Base-by-base conservation (phyloP, 352 stramenopile species). In the Pythium dissotocum region DNA sequence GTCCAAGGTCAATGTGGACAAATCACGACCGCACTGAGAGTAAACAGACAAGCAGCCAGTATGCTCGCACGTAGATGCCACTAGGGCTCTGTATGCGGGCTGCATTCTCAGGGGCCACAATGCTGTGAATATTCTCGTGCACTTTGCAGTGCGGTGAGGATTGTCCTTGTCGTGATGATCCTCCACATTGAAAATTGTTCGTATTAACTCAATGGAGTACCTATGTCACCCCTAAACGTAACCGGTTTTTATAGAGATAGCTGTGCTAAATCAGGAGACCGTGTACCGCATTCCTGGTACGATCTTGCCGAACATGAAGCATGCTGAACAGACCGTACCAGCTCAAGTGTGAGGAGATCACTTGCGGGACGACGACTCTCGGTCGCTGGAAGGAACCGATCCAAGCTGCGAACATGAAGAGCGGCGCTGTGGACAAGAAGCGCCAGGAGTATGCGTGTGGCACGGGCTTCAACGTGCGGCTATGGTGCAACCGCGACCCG, bases 401-500 rank as follows among this genome's bases (percentile, higher is more conserved):
- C 33, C 26, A 21, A 21, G 56, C 33, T 14, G 24, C 40, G 53
- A 80, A 73, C 69, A 79, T 61, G 68, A 64, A 54, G 65, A 44
- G 70, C 66, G 30, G 6, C 13, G 58, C 38, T 12, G 18, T 53
- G 3, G 67, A 72, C 49, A 77, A 85, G 21, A 75, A 79, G 72
- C 80, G 75, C 56, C 80, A 80, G 46, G 72, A 80, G 46, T 62
- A 76, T 38, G 63, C 76, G 40, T 95, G 84, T 53, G 88, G 88
- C 66, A 95, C 88, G 40, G 80, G 85, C 68, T 96, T 94, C 72
- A 78, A 89, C 59, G 80, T 89, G 61, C 85, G 82, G 36, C 71
- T 93, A 16, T 98, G 93, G 93, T 94, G 88, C 67, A 98, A 98
- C 72, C 85, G 70, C 32, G 94, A 98, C 64, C 85, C 86, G 13